These are phyloP conservation scores for Thelephora terrestris DNA, from an alignment of 1,284 basidiomycete genomes.

Conservation along the genomic window DNA sequence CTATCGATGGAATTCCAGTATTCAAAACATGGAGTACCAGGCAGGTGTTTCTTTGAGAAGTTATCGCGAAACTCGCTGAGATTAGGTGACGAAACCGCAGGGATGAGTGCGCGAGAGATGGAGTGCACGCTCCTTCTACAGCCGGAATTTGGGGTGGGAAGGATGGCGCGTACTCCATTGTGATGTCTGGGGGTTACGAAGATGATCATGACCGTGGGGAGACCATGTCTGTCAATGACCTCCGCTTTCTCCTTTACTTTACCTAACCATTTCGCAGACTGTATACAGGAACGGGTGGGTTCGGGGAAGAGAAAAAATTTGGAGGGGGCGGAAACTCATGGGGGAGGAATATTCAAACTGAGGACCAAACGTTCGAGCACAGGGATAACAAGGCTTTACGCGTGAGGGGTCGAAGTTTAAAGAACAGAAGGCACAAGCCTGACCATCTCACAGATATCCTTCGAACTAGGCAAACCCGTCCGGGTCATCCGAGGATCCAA, in stretches of 20 bases:
- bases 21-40: conserved; percentile 72
- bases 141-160: conserved; percentile 16
- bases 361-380: conserved; percentile 24
- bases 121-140: conserved; percentile 47
- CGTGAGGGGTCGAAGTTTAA: conserved; percentile 8
- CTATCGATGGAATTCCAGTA: conserved; percentile 61
- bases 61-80: no score
- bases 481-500: conserved; percentile 30
- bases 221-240: conserved; percentile 23
- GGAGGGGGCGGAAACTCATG: not conserved
- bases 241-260: not conserved
- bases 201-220: conserved; percentile 31
- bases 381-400: conserved; percentile 25
- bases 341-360: conserved; percentile 14
- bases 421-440: not conserved
- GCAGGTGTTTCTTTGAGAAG: conserved; percentile 17
- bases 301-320: conserved; percentile 8
- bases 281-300: conserved; percentile 29
- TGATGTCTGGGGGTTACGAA: conserved; percentile 30
- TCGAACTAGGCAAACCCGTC: conserved; percentile 25
- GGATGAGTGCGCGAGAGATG: conserved; percentile 56
- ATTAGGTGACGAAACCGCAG: conserved; percentile 19
- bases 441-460: conserved; percentile 17
- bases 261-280: conserved; percentile 16
- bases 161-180: conserved; percentile 30